phyloP scores from a whole-genome alignment of 1,139 yeast species.

The Pichia cactophila region DNA sequence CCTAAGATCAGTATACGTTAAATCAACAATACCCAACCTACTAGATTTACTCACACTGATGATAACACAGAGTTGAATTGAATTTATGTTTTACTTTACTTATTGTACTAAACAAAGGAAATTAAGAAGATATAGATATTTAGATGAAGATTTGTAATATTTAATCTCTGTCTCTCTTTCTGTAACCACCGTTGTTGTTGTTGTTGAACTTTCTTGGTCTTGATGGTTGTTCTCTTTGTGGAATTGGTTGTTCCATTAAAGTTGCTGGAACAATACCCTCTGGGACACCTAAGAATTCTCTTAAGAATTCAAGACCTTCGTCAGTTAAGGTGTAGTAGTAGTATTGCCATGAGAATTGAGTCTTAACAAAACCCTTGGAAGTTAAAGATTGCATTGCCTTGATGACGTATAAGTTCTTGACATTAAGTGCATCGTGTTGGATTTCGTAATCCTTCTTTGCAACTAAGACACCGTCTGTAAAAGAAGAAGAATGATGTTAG shows the following conservation, averaged over 20 bases:
- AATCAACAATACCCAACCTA: too few species aligned
- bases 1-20: too few species aligned
- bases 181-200: slow-evolving; percentile 29
- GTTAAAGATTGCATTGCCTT: slow-evolving; percentile 99
- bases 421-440: slow-evolving; percentile 96
- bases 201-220: slow-evolving; percentile 35
- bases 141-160: slow-evolving; percentile 1
- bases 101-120: slow-evolving; percentile 4
- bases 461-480: slow-evolving; percentile 94
- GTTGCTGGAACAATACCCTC: slow-evolving; percentile 98
- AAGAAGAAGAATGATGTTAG: slow-evolving; percentile 7
- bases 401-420: slow-evolving; percentile 96
- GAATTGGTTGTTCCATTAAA: slow-evolving; percentile 90
- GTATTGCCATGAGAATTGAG: slow-evolving; percentile 99
- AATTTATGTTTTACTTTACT: neutral
- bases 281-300: slow-evolving; percentile 98
- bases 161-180: slow-evolving; percentile 35
- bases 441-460: slow-evolving; percentile 99
- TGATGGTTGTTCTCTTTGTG: slow-evolving; percentile 69
- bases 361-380: slow-evolving; percentile 98
- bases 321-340: slow-evolving; percentile 99
- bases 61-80: too few species aligned
- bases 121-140: neutral
- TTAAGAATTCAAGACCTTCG: slow-evolving; percentile 97
- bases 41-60: too few species aligned